Base-by-base conservation (phyloP, 2,329 filamentous ascomycete species). In the Neofusicoccum cordaticola region DNA sequence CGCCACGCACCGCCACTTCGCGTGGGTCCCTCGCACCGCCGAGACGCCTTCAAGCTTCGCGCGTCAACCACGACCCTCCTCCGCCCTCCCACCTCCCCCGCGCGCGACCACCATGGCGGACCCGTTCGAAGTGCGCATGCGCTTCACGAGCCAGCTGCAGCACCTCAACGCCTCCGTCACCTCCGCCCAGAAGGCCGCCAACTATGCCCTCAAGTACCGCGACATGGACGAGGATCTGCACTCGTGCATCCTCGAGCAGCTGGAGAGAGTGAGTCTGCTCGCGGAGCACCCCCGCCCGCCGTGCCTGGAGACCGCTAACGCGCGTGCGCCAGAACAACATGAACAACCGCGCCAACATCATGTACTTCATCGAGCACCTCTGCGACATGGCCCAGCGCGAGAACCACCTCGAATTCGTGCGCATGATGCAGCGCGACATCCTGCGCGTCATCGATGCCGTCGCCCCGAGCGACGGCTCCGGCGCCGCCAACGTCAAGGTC, bases 161-260 rank as follows among this genome's bases (percentile, higher is more conserved):
- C 91, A 95, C 75, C 87, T 99, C 67, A 96, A 93, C 76, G 95
- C 95, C 12, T 94, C 91, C 4, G 90, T 95, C 65, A 90, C 90
- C 13, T 94, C 93, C 13, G 90, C 93, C 1, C 91, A 94, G 73
- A 97, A 97, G 80, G 92, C 93, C 2, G 94, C 95, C 34, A 90
- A 93, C 75, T 99, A 96, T 88, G 95, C 95, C 13, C 84, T 99
- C 67, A 96, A 93, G 78, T 91, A 97, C 80, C 88, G 88, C 69
- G 93, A 98, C 72, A 92, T 96, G 88, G 92, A 96, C 75, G 96
- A 99, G 81, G 95, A 99, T 78, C 82, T 99, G 71, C 95, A 99
- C 78, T 96, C 91, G 19, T 99, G 96, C 79, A 98, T 99, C 72
- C 80, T 99, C 48, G 95, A 99, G 79, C 94, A 98, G 78, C 84